Percentiles rank a stretch among this genome's conserved stretches.
These are phyloP conservation scores for Dipsacomyces acuminosporus DNA, from an alignment of 371 early-diverging fungal species.

Conservation along the genomic window DNA sequence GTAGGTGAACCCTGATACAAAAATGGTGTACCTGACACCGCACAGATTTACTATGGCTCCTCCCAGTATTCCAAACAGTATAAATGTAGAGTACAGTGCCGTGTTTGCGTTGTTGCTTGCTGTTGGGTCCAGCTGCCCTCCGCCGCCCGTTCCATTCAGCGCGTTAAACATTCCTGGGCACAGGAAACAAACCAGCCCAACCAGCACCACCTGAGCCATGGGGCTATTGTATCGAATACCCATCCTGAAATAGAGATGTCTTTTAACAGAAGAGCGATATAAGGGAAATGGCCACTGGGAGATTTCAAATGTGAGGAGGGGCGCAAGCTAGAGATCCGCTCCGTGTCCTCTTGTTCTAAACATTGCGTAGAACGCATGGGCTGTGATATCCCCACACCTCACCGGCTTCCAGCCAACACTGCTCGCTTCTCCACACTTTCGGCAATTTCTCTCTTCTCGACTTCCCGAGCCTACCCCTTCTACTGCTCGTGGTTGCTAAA, in stretches of 20 bases:
- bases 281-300: neutral
- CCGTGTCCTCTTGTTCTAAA: constrained; percentile 6
- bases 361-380: neutral
- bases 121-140: constrained; percentile 56
- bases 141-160: constrained; percentile 57
- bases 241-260: neutral
- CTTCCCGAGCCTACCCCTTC: no score
- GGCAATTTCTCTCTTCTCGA: no score
- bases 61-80: constrained; percentile 53
- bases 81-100: constrained; percentile 57
- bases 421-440: no score
- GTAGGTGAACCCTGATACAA: constrained; percentile 20
- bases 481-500: no score
- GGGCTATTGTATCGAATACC: neutral
- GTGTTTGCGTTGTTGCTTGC: constrained; percentile 54
- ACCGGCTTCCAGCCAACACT: no score
- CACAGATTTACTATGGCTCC: constrained; percentile 32
- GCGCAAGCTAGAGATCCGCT: neutral
- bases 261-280: neutral
- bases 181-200: constrained; percentile 44
- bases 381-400: no score
- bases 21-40: constrained; percentile 34
- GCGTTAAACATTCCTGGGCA: constrained; percentile 79
- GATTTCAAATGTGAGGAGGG: neutral
- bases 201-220: constrained; percentile 18